phyloP scores from a whole-genome alignment of 495 filamentous ascomycete genomes.

The Alectoria sarmentosa region DNA sequence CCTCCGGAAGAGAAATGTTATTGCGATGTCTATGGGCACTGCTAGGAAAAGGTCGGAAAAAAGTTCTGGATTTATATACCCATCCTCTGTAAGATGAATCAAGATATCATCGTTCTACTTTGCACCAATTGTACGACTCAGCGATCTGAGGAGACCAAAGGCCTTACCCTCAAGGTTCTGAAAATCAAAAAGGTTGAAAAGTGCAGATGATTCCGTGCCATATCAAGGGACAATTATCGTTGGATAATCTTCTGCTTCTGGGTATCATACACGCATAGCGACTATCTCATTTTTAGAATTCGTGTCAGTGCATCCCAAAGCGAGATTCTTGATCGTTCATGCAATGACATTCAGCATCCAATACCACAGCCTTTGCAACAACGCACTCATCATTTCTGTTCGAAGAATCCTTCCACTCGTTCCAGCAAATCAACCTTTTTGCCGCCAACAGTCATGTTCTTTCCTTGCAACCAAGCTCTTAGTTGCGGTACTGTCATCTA shows the following conservation, averaged over 20 bases:
- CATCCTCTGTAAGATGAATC: background rate
- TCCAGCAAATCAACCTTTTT: conserved; percentile 79
- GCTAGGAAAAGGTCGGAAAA: conserved; percentile 23
- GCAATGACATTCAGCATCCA: background rate
- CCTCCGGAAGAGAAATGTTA: conserved; percentile 43
- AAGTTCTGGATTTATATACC: background rate
- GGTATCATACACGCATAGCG: background rate
- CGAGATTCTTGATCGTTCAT: too few species aligned
- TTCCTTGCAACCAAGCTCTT: conserved; percentile 58
- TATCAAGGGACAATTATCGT: background rate
- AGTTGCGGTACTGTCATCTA: conserved; percentile 58
- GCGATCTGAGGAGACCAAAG: background rate
- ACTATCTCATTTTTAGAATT: background rate
- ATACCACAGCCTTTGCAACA: background rate
- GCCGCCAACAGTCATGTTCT: conserved; percentile 52
- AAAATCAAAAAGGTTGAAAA: background rate
- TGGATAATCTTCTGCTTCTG: background rate
- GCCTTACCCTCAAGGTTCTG: background rate
- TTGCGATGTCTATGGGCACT: conserved; percentile 44
- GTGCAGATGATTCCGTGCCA: too few species aligned
- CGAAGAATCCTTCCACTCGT: conserved; percentile 69
- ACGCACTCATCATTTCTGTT: conserved; percentile 37
- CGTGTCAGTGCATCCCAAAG: background rate
- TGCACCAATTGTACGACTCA: background rate
- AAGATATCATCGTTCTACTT: background rate